Conservation (phyloP, 2,329 filamentous ascomycete species). For the Fusarium liriodendri region DNA sequence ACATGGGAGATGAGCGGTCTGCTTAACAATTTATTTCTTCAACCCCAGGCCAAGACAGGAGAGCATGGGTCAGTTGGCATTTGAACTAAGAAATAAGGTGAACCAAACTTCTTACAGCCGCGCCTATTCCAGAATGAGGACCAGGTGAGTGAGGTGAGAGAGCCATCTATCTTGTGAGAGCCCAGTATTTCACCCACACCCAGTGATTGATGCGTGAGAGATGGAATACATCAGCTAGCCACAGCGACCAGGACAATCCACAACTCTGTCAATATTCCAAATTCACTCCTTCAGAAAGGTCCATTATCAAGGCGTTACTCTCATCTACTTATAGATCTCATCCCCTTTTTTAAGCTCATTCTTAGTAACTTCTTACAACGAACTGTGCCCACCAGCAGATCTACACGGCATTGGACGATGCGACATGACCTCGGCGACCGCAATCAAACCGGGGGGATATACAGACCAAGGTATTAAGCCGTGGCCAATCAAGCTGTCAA, state of each 20-base stretch:
- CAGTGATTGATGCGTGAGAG: background rate
- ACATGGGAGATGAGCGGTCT: slow-evolving; percentile 26
- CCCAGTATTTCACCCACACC: background rate
- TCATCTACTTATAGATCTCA: background rate
- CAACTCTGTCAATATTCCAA: background rate
- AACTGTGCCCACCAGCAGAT: background rate
- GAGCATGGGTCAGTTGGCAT: background rate
- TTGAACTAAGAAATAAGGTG: background rate
- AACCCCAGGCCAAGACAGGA: background rate
- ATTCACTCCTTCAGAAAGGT: background rate
- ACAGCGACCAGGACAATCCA: background rate
- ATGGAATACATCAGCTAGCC: background rate
- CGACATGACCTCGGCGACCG: background rate
- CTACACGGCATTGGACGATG: background rate
- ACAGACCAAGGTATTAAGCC: background rate
- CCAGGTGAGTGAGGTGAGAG: background rate
- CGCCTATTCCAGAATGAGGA: background rate
- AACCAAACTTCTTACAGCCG: background rate
- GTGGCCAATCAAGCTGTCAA: background rate
- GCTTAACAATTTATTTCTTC: slow-evolving; percentile 37
- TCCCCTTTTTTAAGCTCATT: background rate
- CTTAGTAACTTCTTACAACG: background rate
- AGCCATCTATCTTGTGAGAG: background rate
- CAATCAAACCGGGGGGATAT: background rate
- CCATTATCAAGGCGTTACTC: background rate